A percentile compares a stretch with the other conserved stretches of the same genome.
Evolutionary conservation across 2,329 filamentous ascomycete genomes (phyloP).

Genomic region (Aspergillus hiratsukae): DNA sequence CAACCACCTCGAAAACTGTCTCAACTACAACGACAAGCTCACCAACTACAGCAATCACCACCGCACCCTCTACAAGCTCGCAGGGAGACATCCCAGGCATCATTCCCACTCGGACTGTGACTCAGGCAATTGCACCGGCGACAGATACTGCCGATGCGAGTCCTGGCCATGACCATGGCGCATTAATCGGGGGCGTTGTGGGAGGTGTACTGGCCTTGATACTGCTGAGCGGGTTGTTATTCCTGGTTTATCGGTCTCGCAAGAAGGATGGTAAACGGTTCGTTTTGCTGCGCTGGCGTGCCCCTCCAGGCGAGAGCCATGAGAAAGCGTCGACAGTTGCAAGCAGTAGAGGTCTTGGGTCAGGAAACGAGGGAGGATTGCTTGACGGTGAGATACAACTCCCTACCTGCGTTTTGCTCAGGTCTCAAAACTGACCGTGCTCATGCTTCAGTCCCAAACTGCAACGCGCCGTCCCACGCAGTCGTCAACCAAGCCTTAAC

Average conservation of each 20-base stretch:
- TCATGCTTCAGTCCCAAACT: neutral
- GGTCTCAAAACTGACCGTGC: neutral
- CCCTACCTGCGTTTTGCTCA: neutral
- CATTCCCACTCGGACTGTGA: neutral
- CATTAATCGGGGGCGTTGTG: conserved; percentile 21
- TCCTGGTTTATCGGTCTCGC: conserved; percentile 14
- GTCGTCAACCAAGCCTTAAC: neutral
- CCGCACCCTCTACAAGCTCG: neutral
- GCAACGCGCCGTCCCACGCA: neutral
- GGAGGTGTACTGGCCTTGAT: conserved; percentile 12
- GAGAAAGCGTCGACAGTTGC: neutral
- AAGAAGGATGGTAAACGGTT: conserved; percentile 9
- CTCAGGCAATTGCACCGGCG: neutral
- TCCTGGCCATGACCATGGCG: neutral
- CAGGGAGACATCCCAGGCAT: conserved; percentile 1
- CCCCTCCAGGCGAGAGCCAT: neutral
- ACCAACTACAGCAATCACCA: neutral
- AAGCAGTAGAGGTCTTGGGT: neutral
- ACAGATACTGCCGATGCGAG: neutral
- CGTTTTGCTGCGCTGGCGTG: conserved; percentile 2
- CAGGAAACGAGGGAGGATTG: neutral
- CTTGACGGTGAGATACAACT: neutral
- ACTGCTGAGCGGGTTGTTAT: conserved; percentile 9
- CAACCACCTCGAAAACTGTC: neutral
- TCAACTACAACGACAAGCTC: neutral